These are phyloP conservation scores for Trichocladium antarcticum DNA, from an alignment of 495 filamentous ascomycete genomes.

Conservation along the genomic window DNA sequence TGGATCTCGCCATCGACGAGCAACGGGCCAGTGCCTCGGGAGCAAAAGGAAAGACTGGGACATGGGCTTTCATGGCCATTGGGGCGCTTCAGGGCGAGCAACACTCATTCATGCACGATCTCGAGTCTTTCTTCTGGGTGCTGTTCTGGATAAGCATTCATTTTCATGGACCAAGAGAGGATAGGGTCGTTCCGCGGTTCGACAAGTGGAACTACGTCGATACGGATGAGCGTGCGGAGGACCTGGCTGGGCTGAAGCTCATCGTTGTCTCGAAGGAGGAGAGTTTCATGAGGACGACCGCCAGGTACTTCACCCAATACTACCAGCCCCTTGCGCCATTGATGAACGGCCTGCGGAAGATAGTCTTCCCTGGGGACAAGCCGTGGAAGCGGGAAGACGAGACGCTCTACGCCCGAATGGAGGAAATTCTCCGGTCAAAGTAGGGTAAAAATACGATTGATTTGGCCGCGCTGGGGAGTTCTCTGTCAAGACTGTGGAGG, in stretches of 20 bases:
- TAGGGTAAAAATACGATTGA: too few species aligned
- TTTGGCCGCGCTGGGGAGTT: too few species aligned
- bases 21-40: constrained; percentile 1
- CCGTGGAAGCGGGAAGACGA: constrained; percentile 5
- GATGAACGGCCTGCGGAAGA: constrained; percentile 4
- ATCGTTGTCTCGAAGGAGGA: background rate
- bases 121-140: constrained; percentile 6
- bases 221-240: too few species aligned
- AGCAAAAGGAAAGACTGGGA: constrained; percentile 1
- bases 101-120: constrained; percentile 3
- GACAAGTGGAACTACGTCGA: background rate
- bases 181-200: constrained; percentile 1
- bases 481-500: too few species aligned
- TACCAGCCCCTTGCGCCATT: constrained; percentile 6
- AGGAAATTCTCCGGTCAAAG: constrained; percentile 5
- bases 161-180: background rate
- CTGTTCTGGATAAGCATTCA: constrained; percentile 1
- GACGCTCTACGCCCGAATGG: constrained; percentile 3
- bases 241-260: background rate
- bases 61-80: background rate
- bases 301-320: constrained; percentile 7
- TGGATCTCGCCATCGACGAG: constrained; percentile 1
- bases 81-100: background rate
- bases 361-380: constrained; percentile 2
- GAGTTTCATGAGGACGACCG: background rate